Evolutionary conservation across 75 land plant genomes (phyloP).

Genomic region (Selaginella moellendorffii): DNA sequence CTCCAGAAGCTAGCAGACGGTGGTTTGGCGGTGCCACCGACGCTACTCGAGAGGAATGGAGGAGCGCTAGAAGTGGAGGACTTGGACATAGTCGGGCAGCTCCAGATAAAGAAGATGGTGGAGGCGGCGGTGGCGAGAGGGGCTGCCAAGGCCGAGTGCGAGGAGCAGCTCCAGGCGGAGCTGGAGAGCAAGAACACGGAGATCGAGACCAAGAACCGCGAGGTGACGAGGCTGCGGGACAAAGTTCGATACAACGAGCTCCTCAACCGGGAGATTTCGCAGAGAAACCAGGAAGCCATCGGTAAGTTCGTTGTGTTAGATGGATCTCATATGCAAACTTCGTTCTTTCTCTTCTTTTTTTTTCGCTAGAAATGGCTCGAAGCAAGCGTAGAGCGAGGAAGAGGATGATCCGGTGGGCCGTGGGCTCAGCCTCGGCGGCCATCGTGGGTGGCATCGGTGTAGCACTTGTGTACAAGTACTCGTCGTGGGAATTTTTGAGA

Average conservation of each 20-base stretch:
- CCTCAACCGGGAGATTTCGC: conserved; percentile 77
- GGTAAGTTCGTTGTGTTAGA: conserved; percentile 32
- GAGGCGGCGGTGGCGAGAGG: conserved; percentile 49
- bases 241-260: conserved; percentile 63
- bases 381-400: conserved; percentile 33
- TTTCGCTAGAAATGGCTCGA: conserved; percentile 43
- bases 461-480: conserved; percentile 17
- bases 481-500: no score
- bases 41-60: not conserved
- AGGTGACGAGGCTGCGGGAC: conserved; percentile 59
- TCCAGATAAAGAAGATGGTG: conserved; percentile 37
- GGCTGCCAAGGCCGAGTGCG: conserved; percentile 45
- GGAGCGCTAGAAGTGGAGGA: not conserved
- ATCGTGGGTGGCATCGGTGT: conserved; percentile 40
- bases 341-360: not conserved
- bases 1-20: conserved; percentile 32
- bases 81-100: conserved; percentile 12
- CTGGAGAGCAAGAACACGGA: conserved; percentile 56
- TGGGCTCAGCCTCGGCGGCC: conserved; percentile 38
- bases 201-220: conserved; percentile 48
- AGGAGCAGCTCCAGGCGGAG: conserved; percentile 36
- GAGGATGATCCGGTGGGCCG: conserved; percentile 48
- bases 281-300: conserved; percentile 77
- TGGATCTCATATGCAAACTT: not conserved
- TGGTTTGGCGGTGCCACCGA: conserved; percentile 21